Evolutionary conservation across 2,329 filamentous ascomycete species (phyloP).

Genomic region (Leptosphaerulina australis): DNA sequence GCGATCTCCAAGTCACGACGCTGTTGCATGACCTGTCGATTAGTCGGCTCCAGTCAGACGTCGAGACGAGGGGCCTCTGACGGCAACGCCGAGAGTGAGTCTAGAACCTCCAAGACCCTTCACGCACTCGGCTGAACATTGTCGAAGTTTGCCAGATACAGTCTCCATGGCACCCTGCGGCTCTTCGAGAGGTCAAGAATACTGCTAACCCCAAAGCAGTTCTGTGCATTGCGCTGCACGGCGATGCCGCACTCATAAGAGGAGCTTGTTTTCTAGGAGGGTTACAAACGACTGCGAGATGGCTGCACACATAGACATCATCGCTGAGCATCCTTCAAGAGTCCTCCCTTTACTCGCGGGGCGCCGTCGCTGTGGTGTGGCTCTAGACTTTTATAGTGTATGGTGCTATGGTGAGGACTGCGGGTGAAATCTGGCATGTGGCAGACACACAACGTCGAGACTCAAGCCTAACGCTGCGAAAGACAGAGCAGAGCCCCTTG

Average conservation of each 20-base stretch:
- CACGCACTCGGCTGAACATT: conserved; percentile 29
- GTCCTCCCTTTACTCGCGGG: conserved; percentile 13
- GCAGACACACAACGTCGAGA: background rate
- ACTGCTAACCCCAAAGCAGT: conserved; percentile 14
- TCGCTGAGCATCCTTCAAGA: conserved; percentile 15
- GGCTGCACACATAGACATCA: conserved; percentile 39
- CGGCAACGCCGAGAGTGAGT: conserved; percentile 28
- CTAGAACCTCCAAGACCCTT: conserved; percentile 12
- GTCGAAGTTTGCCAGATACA: conserved; percentile 1
- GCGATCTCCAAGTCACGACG: background rate
- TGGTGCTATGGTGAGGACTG: conserved; percentile 10
- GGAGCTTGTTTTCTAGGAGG: conserved; percentile 38
- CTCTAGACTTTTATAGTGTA: conserved; percentile 18
- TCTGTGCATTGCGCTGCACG: conserved; percentile 46
- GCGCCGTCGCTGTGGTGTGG: conserved; percentile 35
- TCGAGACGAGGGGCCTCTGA: conserved; percentile 20
- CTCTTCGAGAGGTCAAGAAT: conserved; percentile 11
- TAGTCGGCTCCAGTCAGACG: conserved; percentile 29
- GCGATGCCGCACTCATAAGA: conserved; percentile 10
- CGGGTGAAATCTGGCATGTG: conserved; percentile 4
- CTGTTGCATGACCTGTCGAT: conserved; percentile 13
- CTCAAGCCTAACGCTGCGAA: background rate
- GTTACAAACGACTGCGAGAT: conserved; percentile 38
- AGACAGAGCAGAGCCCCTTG: conserved; percentile 1
- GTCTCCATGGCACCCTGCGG: background rate